Percentiles rank a stretch among this genome's conserved stretches.
Conservation (phyloP, 441 rosid genomes). For the Capsella rubella region DNA sequence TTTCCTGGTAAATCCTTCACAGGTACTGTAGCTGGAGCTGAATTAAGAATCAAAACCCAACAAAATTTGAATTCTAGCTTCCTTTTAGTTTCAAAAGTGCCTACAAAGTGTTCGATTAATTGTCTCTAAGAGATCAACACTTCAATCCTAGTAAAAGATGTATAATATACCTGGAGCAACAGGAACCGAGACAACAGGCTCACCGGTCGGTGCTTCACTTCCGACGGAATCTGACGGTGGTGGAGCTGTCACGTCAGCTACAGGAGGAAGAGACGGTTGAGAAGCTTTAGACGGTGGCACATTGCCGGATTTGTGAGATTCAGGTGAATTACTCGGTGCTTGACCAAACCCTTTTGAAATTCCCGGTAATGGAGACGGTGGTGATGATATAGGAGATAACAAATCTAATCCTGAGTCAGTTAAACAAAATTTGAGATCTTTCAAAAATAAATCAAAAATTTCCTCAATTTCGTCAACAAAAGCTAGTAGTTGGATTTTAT, state of each 20-base stretch:
- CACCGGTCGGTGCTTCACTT: conserved; percentile 44
- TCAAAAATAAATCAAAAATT: conserved; percentile 5
- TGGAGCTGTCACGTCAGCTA: conserved; percentile 40
- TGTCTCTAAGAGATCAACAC: conserved; percentile 24
- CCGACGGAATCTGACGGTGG: conserved; percentile 47
- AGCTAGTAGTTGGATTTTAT: conserved; percentile 25
- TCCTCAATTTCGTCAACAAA: conserved; percentile 19
- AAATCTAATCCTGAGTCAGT: conserved; percentile 51
- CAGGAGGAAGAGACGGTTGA: conserved; percentile 46
- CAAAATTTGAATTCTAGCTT: neutral
- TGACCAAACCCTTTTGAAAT: conserved; percentile 50
- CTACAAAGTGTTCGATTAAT: conserved; percentile 34
- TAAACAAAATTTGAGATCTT: neutral
- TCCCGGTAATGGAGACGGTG: conserved; percentile 53
- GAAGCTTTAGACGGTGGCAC: conserved; percentile 45
- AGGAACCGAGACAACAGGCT: conserved; percentile 50
- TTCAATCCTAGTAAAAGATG: conserved; percentile 1
- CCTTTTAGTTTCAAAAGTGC: neutral
- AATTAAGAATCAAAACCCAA: conserved; percentile 17
- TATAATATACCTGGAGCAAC: conserved; percentile 51
- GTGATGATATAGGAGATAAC: conserved; percentile 47
- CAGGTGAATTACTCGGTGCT: conserved; percentile 48
- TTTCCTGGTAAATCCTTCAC: conserved; percentile 39
- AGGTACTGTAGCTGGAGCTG: conserved; percentile 41
- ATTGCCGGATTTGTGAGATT: conserved; percentile 45